These are phyloP conservation scores for Vitis hybrid DNA, from an alignment of 177 flowering plant species.

Conservation along the genomic window DNA sequence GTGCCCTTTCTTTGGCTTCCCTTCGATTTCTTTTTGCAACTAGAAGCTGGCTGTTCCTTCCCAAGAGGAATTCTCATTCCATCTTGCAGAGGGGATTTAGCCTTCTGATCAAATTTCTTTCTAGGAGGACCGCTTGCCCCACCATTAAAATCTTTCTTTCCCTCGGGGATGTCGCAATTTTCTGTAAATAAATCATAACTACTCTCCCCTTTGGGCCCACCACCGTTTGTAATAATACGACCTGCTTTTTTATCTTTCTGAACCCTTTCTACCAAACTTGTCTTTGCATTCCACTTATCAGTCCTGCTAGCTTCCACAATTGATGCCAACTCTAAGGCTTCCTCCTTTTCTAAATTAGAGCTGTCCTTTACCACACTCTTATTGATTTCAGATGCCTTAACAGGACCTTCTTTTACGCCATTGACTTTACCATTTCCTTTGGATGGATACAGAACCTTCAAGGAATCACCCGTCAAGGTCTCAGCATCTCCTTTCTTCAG, in stretches of 20 bases:
- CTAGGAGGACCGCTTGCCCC: slow-evolving; percentile 19
- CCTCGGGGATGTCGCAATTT: slow-evolving; percentile 21
- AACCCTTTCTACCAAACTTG: slow-evolving; percentile 17
- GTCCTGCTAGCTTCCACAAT: slow-evolving; percentile 5
- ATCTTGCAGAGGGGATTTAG: slow-evolving; percentile 11
- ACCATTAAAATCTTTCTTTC: slow-evolving; percentile 19
- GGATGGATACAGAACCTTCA: slow-evolving; percentile 29
- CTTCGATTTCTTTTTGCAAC: slow-evolving; percentile 30
- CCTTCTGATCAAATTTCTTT: slow-evolving; percentile 18
- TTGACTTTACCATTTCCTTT: background rate
- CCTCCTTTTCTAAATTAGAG: slow-evolving; percentile 24
- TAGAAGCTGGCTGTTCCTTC: slow-evolving; percentile 23
- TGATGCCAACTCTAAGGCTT: slow-evolving; percentile 16
- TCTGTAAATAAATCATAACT: slow-evolving; percentile 8
- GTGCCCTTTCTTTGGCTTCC: background rate
- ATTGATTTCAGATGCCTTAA: slow-evolving; percentile 4
- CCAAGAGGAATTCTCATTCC: slow-evolving; percentile 15
- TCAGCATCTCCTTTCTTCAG: slow-evolving; percentile 27
- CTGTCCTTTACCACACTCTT: slow-evolving; percentile 16
- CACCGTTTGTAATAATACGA: slow-evolving; percentile 2
- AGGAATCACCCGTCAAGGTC: slow-evolving; percentile 20
- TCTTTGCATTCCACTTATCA: slow-evolving; percentile 26
- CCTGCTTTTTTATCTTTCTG: slow-evolving; percentile 15
- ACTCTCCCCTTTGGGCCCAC: slow-evolving; percentile 8
- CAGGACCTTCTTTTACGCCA: slow-evolving; percentile 3